A percentile compares a stretch with the other conserved stretches of the same genome.
These are phyloP conservation scores for Claviceps monticola DNA, from an alignment of 2,329 filamentous ascomycete species.

Conservation along the genomic window DNA sequence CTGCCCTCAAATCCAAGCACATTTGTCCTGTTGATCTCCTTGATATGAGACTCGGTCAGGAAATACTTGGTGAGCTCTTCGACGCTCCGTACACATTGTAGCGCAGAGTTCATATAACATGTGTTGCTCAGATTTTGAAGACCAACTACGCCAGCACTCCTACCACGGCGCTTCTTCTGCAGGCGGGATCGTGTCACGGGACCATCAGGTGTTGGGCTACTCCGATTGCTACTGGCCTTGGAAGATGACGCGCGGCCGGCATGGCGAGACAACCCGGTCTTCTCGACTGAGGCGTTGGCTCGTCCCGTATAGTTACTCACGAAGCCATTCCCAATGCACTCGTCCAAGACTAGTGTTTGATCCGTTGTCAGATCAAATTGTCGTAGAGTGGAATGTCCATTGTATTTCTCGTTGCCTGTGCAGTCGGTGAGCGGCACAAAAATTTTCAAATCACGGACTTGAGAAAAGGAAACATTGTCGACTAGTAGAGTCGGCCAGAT, in stretches of 20 bases:
- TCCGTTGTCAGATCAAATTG: constrained; percentile 56
- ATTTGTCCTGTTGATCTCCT: constrained; percentile 75
- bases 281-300: constrained; percentile 18
- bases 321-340: constrained; percentile 48
- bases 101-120: constrained; percentile 97
- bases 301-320: constrained; percentile 36
- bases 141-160: constrained; percentile 63
- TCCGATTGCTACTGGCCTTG: constrained; percentile 43
- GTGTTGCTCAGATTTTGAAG: constrained; percentile 89
- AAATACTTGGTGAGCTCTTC: constrained; percentile 93
- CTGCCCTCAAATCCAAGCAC: constrained; percentile 73
- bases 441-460: constrained; percentile 15
- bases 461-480: constrained; percentile 39
- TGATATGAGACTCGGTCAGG: constrained; percentile 55
- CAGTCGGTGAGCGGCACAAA: constrained; percentile 37
- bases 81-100: constrained; percentile 87
- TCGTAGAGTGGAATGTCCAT: constrained; percentile 54
- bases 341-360: constrained; percentile 72
- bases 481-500: constrained; percentile 30
- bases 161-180: constrained; percentile 55
- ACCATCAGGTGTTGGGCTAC: constrained; percentile 48
- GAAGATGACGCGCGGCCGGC: constrained; percentile 14
- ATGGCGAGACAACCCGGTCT: constrained; percentile 20
- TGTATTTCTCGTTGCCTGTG: constrained; percentile 62
- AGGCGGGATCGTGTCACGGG: constrained; percentile 57